Conservation (phyloP, 2,329 filamentous ascomycete species). For the Periglandula ipomoeae region DNA sequence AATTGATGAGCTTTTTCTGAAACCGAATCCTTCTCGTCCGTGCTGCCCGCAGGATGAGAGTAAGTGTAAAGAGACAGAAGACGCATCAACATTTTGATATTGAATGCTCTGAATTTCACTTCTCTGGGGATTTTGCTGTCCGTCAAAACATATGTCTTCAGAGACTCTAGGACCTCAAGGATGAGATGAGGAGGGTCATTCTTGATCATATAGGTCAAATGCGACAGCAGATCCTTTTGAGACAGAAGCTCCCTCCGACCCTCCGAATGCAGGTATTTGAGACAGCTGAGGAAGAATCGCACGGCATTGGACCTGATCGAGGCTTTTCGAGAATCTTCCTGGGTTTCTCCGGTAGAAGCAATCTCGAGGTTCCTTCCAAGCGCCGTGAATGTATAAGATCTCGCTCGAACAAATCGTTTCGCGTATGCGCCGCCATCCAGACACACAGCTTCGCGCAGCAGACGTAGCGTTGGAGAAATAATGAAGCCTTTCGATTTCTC, state of each 20-base stretch:
- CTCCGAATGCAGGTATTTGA: slow-evolving; percentile 68
- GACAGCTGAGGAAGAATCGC: slow-evolving; percentile 67
- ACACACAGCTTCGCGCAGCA: slow-evolving; percentile 75
- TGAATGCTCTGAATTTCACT: slow-evolving; percentile 68
- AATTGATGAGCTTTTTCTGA: slow-evolving; percentile 66
- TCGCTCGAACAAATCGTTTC: slow-evolving; percentile 64
- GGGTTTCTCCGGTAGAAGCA: slow-evolving; percentile 43
- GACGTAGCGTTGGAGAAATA: slow-evolving; percentile 76
- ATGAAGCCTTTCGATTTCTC: slow-evolving; percentile 79
- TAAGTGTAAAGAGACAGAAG: slow-evolving; percentile 65
- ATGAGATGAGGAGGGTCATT: slow-evolving; percentile 71
- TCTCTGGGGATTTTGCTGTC: slow-evolving; percentile 66
- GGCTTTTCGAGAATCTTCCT: slow-evolving; percentile 59
- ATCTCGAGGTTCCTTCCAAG: slow-evolving; percentile 73
- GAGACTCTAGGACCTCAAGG: slow-evolving; percentile 60
- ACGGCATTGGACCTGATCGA: slow-evolving; percentile 78
- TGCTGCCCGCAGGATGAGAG: slow-evolving; percentile 33
- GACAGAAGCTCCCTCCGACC: slow-evolving; percentile 74
- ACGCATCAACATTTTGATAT: slow-evolving; percentile 61
- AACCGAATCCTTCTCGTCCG: slow-evolving; percentile 40
- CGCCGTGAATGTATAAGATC: slow-evolving; percentile 70
- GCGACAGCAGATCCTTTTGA: slow-evolving; percentile 72
- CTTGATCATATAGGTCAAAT: slow-evolving; percentile 69
- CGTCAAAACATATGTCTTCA: slow-evolving; percentile 63
- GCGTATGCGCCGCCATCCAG: slow-evolving; percentile 81